Evolutionary conservation across 176 grass and related monocot genomes (phyloP), one percentile per base, ranked within the genome.

Genomic region (Tillandsia fasciculata): DNA sequence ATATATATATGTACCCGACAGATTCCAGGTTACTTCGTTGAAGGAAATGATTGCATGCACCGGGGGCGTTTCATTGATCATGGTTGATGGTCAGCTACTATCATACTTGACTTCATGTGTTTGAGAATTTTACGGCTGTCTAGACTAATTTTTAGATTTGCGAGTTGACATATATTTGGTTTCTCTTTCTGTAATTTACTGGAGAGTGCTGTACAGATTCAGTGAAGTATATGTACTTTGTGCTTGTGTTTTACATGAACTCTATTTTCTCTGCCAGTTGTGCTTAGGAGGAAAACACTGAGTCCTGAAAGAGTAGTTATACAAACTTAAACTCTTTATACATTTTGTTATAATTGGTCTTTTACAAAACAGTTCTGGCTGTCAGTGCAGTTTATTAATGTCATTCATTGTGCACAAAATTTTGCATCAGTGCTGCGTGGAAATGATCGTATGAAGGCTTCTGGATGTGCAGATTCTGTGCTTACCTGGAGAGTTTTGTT

Each of bases 1-100:
- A 23, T 61, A 24, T 24, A 24, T 24, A 24, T 61, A 42, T 42
- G 33, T 61, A 20, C 5, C 76, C 9, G 63, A 76, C 48, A 52
- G 26, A 80, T 67, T 65, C 22, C 2, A 28, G 75, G 28, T 23
- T 72, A 61, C 49, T 10, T 71, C 77, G 28, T 15, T 72, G 65
- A 82, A 69, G 57, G 47, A 69, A 84, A 80, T 64, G 58, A 53
- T 48, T 72, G 52, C 42, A 68, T 67, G 74, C 72, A 71, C 50
- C 80, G 23, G 50, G 74, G 11, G 0, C 17, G 7, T 18, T 8
- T 17, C 15, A 12, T 77, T 49, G 22, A 48, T 53, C 59, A 70
- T 58, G 42, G 33, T 42, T 42, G 33, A 42, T 42, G 33, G 4
- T 42, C 33, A 42, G 33, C 33, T 61, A 15, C 56, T 23, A 17